Conservation (phyloP, 441 rosid genomes). For the Brassica hybrid region DNA sequence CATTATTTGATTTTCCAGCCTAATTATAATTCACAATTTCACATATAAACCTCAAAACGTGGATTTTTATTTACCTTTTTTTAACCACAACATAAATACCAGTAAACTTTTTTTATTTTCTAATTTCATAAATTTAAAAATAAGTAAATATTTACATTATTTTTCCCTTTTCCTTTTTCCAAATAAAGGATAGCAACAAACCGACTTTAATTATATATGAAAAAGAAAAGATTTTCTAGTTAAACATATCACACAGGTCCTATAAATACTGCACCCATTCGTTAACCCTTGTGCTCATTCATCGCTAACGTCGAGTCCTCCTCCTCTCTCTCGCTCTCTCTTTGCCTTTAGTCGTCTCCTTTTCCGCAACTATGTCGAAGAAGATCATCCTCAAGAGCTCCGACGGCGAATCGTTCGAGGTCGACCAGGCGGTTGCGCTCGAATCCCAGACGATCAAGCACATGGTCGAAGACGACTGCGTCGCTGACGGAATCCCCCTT, state of each 20-base stretch:
- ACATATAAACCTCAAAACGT: neutral
- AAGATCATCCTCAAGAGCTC: conserved; percentile 54
- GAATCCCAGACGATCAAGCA: conserved; percentile 57
- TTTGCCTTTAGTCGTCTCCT: neutral
- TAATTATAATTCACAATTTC: neutral
- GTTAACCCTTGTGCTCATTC: neutral
- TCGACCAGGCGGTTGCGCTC: conserved; percentile 50
- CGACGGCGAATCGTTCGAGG: conserved; percentile 54
- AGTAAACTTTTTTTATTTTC: neutral
- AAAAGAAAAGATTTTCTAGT: neutral
- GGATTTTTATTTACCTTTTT: neutral
- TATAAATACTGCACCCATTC: conserved; percentile 2
- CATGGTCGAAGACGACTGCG: conserved; percentile 53
- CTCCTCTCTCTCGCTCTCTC: neutral
- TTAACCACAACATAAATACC: neutral
- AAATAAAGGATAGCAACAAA: neutral
- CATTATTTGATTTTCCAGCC: neutral
- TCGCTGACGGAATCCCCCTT: conserved; percentile 48
- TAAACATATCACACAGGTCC: neutral
- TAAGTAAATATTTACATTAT: neutral
- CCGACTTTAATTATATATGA: neutral
- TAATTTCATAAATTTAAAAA: neutral
- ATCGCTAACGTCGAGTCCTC: neutral
- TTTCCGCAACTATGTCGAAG: conserved; percentile 38
- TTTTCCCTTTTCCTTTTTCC: neutral